Percentiles rank a stretch among this genome's conserved stretches.
Evolutionary conservation across 1,284 basidiomycete species (phyloP).

Genomic region (Fomes fomentarius): DNA sequence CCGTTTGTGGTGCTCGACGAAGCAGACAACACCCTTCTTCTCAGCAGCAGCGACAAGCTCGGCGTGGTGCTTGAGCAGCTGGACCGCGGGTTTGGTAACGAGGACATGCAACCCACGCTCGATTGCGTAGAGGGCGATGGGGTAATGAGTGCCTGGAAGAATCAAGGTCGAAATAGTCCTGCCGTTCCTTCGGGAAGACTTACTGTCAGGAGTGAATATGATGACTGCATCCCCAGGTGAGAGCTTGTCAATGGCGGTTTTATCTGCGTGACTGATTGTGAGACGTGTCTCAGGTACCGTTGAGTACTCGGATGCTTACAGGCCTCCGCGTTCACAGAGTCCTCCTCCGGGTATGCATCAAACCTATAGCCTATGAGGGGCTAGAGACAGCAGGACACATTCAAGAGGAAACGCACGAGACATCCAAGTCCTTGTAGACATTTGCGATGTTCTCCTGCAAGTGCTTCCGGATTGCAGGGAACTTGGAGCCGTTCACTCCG

Average conservation of each 20-base stretch:
- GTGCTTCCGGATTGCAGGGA: conserved; percentile 82
- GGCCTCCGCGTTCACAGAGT: conserved; percentile 75
- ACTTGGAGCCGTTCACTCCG: conserved; percentile 84
- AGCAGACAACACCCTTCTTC: conserved; percentile 83
- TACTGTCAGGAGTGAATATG: conserved; percentile 86
- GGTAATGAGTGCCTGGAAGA: conserved; percentile 76
- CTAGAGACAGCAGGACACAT: conserved; percentile 4
- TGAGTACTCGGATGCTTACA: conserved; percentile 53
- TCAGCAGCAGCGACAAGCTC: conserved; percentile 75
- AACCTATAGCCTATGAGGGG: conserved; percentile 70
- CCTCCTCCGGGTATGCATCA: conserved; percentile 77
- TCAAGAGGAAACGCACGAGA: conserved; percentile 53
- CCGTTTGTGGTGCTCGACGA: conserved; percentile 90
- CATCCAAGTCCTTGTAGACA: conserved; percentile 87
- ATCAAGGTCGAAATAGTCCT: not conserved
- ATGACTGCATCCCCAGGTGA: conserved; percentile 86
- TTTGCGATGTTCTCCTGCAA: conserved; percentile 82
- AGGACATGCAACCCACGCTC: conserved; percentile 86
- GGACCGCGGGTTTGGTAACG: conserved; percentile 91
- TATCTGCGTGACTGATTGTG: conserved; percentile 56
- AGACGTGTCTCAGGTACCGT: not conserved
- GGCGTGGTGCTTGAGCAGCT: conserved; percentile 83
- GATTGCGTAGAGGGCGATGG: conserved; percentile 86
- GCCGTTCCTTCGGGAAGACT: conserved; percentile 35
- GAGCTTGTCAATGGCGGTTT: conserved; percentile 81